phyloP scores from a whole-genome alignment of 805 yeast species.

The Wickerhamiella sorbophila region DNA sequence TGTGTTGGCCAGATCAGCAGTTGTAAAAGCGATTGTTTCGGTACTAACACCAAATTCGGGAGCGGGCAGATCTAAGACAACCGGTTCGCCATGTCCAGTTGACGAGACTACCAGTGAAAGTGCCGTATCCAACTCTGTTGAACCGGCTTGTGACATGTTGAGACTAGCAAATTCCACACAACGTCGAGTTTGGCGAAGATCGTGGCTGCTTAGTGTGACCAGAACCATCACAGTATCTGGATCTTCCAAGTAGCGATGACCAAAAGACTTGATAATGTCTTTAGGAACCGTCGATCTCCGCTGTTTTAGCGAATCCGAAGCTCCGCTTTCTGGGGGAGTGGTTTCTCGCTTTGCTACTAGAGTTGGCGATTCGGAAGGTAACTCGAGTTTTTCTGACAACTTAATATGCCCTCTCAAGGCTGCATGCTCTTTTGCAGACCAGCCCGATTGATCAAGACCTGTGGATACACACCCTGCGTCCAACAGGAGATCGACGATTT shows the following conservation, averaged over 20 bases:
- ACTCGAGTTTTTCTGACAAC: slow-evolving; percentile 43
- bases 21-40: slow-evolving; percentile 61
- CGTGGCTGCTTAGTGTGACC: slow-evolving; percentile 78
- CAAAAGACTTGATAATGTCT: slow-evolving; percentile 66
- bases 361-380: slow-evolving; percentile 7
- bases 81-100: slow-evolving; percentile 33
- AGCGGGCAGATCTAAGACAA: slow-evolving; percentile 64
- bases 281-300: slow-evolving; percentile 2
- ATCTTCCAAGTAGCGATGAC: slow-evolving; percentile 53
- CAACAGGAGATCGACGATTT: slow-evolving; percentile 42
- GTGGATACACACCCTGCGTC: slow-evolving; percentile 39
- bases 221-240: slow-evolving; percentile 55
- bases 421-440: slow-evolving; percentile 98
- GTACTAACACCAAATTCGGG: slow-evolving; percentile 52
- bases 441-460: slow-evolving; percentile 67
- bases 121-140: slow-evolving; percentile 82
- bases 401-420: slow-evolving; percentile 73
- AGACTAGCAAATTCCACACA: slow-evolving; percentile 50
- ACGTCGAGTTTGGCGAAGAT: slow-evolving; percentile 44
- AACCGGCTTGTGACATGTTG: slow-evolving; percentile 59
- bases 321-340: background rate
- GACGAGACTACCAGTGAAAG: slow-evolving; percentile 55
- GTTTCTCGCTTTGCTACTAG: background rate
- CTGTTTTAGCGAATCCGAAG: background rate
- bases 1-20: slow-evolving; percentile 22